phyloP scores from a whole-genome alignment of 2,329 filamentous ascomycete species.

The Trichothecium sympodiale region DNA sequence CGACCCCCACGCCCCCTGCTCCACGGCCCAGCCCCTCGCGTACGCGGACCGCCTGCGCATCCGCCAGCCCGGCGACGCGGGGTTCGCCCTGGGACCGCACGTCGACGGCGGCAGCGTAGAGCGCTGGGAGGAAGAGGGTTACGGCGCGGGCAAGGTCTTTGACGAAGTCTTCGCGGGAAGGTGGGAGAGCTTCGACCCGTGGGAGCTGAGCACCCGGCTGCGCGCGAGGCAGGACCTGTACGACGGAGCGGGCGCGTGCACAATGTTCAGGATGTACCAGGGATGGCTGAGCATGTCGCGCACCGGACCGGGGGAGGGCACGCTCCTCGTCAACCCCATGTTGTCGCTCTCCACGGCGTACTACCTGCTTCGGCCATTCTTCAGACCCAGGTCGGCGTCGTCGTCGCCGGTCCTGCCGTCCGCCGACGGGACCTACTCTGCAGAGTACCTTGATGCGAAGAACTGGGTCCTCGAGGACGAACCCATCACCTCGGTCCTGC shows the following conservation, averaged over 20 bases:
- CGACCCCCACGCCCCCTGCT: constrained; percentile 2
- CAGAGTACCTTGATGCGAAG: constrained; percentile 26
- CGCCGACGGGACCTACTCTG: constrained; percentile 10
- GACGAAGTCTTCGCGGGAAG: constrained; percentile 58
- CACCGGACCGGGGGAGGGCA: constrained; percentile 55
- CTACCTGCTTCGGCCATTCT: constrained; percentile 66
- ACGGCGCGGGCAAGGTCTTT: constrained; percentile 59
- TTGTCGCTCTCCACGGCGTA: constrained; percentile 62
- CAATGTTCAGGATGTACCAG: constrained; percentile 68
- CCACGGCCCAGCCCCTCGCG: constrained; percentile 12
- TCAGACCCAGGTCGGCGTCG: constrained; percentile 30
- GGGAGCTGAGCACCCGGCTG: constrained; percentile 57
- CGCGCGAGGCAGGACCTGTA: constrained; percentile 58
- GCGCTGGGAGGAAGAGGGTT: constrained; percentile 61
- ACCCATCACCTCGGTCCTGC: constrained; percentile 35
- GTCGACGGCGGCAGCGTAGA: constrained; percentile 65
- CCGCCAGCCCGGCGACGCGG: constrained; percentile 56
- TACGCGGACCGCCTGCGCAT: constrained; percentile 68
- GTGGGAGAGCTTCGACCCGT: constrained; percentile 72
- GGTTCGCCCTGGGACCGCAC: constrained; percentile 63
- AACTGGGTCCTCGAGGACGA: constrained; percentile 44
- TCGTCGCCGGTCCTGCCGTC: constrained; percentile 9
- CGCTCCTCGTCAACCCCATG: constrained; percentile 61
- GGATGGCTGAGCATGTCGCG: constrained; percentile 61
- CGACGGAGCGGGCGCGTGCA: constrained; percentile 60